Conservation (phyloP, 306 rosid species). For the Gynostemma pentaphyllum region DNA sequence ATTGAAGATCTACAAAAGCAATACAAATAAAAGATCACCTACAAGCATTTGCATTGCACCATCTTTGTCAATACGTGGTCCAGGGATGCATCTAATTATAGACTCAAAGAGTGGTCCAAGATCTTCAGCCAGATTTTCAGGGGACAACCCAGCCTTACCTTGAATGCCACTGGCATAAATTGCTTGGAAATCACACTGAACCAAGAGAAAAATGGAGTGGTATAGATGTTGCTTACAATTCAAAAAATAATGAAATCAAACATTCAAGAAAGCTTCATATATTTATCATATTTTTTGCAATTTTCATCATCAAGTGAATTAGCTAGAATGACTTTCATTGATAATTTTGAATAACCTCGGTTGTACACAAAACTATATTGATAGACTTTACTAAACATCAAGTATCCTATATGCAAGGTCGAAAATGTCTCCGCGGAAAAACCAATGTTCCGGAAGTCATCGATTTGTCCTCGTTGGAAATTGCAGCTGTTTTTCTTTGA, state of each 20-base stretch:
- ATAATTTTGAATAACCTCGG: background rate
- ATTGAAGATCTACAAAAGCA: conserved; percentile 4
- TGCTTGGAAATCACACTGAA: conserved; percentile 91
- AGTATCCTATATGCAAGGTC: background rate
- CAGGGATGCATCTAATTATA: conserved; percentile 94
- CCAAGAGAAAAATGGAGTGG: conserved; percentile 9
- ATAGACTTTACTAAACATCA: background rate
- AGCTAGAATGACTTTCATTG: background rate
- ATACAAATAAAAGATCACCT: conserved; percentile 26
- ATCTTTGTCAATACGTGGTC: conserved; percentile 84
- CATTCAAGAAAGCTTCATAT: background rate
- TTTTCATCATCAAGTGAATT: background rate
- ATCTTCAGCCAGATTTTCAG: conserved; percentile 83
- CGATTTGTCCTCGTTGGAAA: too few species aligned
- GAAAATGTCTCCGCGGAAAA: too few species aligned
- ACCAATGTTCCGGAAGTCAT: too few species aligned
- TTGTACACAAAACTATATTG: background rate
- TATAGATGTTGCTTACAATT: background rate
- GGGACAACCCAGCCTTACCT: conserved; percentile 87
- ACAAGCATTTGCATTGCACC: conserved; percentile 98
- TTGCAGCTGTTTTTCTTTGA: too few species aligned
- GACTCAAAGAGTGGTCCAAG: conserved; percentile 97
- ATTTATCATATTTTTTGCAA: background rate
- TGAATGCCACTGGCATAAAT: conserved; percentile 96
- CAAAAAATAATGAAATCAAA: background rate